These are phyloP conservation scores for Clonostachys sp. DNA, from an alignment of 2,329 filamentous ascomycete genomes.

Conservation along the genomic window DNA sequence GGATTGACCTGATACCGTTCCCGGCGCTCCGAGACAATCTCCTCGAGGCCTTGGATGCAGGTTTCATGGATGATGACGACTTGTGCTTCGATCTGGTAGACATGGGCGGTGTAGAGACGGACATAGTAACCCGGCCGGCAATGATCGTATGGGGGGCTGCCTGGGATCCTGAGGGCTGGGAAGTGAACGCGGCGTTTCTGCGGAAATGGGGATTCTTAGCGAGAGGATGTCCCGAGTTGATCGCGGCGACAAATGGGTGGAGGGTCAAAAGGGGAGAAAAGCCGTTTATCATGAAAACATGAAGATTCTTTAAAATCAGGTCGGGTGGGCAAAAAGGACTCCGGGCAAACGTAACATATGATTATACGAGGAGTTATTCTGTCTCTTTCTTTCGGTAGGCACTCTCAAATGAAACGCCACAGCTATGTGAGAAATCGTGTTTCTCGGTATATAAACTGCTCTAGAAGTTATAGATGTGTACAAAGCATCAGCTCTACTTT, in stretches of 20 bases:
- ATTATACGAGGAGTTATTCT: no score
- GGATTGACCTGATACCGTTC: slow-evolving; percentile 27
- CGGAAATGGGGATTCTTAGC: slow-evolving; percentile 34
- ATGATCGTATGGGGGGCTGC: slow-evolving; percentile 43
- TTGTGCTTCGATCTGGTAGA: slow-evolving; percentile 7
- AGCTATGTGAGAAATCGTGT: no score
- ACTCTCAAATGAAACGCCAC: no score
- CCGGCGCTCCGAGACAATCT: slow-evolving; percentile 25
- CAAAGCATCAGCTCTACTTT: no score
- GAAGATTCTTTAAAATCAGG: no score
- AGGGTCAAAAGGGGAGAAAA: slow-evolving; percentile 4
- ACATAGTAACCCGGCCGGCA: not conserved
- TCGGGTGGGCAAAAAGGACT: no score
- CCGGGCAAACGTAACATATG: no score
- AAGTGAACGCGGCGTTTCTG: slow-evolving; percentile 34
- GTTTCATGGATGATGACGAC: slow-evolving; percentile 7
- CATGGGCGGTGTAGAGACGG: not conserved
- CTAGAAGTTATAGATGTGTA: no score
- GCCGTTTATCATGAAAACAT: no score
- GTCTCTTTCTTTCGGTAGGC: no score
- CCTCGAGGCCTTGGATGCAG: slow-evolving; percentile 6
- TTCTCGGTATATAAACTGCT: no score
- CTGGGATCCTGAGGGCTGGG: slow-evolving; percentile 37
- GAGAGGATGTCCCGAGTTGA: slow-evolving; percentile 22
- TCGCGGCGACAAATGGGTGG: slow-evolving; percentile 27